These are phyloP conservation scores for Penicillium verrucosum DNA, from an alignment of 2,329 filamentous ascomycete genomes.

Conservation along the genomic window DNA sequence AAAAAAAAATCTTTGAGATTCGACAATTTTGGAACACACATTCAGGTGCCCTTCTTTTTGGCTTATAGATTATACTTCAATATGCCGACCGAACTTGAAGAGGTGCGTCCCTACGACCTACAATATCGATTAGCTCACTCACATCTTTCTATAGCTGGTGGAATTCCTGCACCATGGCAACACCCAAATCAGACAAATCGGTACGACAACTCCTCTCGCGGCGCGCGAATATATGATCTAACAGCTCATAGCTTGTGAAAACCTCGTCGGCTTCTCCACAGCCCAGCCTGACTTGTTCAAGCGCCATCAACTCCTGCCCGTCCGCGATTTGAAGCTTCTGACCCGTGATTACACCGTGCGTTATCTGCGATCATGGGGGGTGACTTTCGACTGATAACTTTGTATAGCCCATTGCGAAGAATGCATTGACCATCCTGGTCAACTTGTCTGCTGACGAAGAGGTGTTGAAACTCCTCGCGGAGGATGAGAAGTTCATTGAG, in stretches of 20 bases:
- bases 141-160: slow-evolving; percentile 46
- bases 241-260: slow-evolving; percentile 65
- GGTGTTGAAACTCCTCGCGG: slow-evolving; percentile 67
- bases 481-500: slow-evolving; percentile 78
- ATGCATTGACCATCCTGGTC: slow-evolving; percentile 74
- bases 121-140: not conserved
- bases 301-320: slow-evolving; percentile 68
- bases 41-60: not conserved
- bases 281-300: slow-evolving; percentile 81
- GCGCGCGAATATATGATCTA: slow-evolving; percentile 13
- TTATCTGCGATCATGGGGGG: slow-evolving; percentile 11
- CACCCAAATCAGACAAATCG: slow-evolving; percentile 80
- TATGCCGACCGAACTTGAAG: slow-evolving; percentile 75
- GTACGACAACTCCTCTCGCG: slow-evolving; percentile 40
- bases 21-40: not conserved
- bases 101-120: slow-evolving; percentile 50
- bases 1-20: slow-evolving; percentile 15
- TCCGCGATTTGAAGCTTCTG: slow-evolving; percentile 84
- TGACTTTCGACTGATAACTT: slow-evolving; percentile 7
- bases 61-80: slow-evolving; percentile 21
- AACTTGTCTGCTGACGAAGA: slow-evolving; percentile 83
- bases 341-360: slow-evolving; percentile 77
- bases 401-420: slow-evolving; percentile 77
- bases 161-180: slow-evolving; percentile 92
- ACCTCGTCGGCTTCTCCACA: slow-evolving; percentile 79